These are phyloP conservation scores for Brettanomyces naardenensis DNA, from an alignment of 805 yeast genomes.

Conservation along the genomic window DNA sequence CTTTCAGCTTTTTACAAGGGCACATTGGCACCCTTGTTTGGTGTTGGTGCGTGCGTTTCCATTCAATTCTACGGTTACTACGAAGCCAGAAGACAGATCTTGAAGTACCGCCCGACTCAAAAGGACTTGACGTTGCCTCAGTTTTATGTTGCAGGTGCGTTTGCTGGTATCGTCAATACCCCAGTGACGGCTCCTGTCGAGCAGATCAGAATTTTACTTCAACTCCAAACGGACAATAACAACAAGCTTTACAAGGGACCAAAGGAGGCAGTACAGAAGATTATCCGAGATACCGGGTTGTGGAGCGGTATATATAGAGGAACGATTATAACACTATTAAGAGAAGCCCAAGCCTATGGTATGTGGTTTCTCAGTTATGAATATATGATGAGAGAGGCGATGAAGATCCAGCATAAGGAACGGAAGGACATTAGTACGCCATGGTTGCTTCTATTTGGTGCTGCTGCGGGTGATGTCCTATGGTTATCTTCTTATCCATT, in stretches of 20 bases:
- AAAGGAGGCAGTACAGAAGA: conserved; percentile 34
- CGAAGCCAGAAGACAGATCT: conserved; percentile 54
- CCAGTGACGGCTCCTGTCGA: conserved; percentile 60
- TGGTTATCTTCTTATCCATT: conserved; percentile 52
- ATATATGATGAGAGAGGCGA: conserved; percentile 36
- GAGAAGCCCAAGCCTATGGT: conserved; percentile 71
- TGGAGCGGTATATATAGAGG: conserved; percentile 48
- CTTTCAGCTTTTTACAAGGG: conserved; percentile 58
- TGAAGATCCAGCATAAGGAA: conserved; percentile 25
- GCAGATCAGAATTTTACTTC: conserved; percentile 55
- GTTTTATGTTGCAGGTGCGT: conserved; percentile 54
- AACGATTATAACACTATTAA: conserved; percentile 38
- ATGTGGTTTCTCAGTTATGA: conserved; percentile 68
- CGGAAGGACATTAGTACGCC: conserved; percentile 46
- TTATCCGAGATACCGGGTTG: conserved; percentile 34
- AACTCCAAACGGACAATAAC: conserved; percentile 36
- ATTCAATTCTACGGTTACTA: conserved; percentile 66
- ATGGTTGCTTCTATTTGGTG: conserved; percentile 51
- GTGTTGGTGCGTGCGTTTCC: conserved; percentile 65
- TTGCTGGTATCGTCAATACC: conserved; percentile 59
- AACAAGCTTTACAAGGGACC: conserved; percentile 32
- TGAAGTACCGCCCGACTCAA: conserved; percentile 21
- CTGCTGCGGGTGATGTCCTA: conserved; percentile 58
- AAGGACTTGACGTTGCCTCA: conserved; percentile 41
- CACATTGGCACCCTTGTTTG: conserved; percentile 60